phyloP scores from a whole-genome alignment of 495 filamentous ascomycete species.

The Penicillium alfredii region DNA sequence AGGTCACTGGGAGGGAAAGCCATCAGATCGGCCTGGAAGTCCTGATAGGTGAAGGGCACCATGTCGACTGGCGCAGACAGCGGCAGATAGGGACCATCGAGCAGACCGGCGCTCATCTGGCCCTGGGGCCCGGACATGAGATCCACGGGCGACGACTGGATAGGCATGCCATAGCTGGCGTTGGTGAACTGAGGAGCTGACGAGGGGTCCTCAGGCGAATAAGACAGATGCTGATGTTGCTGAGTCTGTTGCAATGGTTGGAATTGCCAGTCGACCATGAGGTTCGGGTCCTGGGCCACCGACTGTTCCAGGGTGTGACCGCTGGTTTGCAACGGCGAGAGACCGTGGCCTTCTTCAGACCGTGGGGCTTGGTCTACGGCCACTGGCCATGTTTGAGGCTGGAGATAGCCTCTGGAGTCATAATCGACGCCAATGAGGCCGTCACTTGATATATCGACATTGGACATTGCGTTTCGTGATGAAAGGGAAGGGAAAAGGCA shows the following conservation, averaged over 20 bases:
- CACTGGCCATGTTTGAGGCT: slow-evolving; percentile 39
- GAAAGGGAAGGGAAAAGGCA: slow-evolving; percentile 6
- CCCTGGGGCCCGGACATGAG: slow-evolving; percentile 63
- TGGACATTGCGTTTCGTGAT: slow-evolving; percentile 33
- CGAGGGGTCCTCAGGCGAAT: slow-evolving; percentile 40
- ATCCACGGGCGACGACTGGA: slow-evolving; percentile 60
- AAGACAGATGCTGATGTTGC: slow-evolving; percentile 36
- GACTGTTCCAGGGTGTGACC: slow-evolving; percentile 43
- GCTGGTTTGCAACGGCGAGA: slow-evolving; percentile 44
- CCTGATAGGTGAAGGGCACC: slow-evolving; percentile 68
- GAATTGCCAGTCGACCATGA: slow-evolving; percentile 49
- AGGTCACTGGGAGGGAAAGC: slow-evolving; percentile 52
- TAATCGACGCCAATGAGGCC: slow-evolving; percentile 46
- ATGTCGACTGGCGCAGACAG: slow-evolving; percentile 59
- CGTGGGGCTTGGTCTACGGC: slow-evolving; percentile 35
- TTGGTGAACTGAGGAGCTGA: slow-evolving; percentile 47
- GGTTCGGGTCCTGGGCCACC: slow-evolving; percentile 37
- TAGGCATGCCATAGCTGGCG: slow-evolving; percentile 42
- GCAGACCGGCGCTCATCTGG: slow-evolving; percentile 55
- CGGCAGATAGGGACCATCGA: slow-evolving; percentile 63
- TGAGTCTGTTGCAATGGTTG: slow-evolving; percentile 44
- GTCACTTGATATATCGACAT: slow-evolving; percentile 39
- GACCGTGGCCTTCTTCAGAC: slow-evolving; percentile 34
- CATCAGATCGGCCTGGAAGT: slow-evolving; percentile 57
- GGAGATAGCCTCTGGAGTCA: slow-evolving; percentile 44